These are phyloP conservation scores for Discostella pseudostelligera DNA, from an alignment of 108 stramenopile genomes.

Conservation along the genomic window DNA sequence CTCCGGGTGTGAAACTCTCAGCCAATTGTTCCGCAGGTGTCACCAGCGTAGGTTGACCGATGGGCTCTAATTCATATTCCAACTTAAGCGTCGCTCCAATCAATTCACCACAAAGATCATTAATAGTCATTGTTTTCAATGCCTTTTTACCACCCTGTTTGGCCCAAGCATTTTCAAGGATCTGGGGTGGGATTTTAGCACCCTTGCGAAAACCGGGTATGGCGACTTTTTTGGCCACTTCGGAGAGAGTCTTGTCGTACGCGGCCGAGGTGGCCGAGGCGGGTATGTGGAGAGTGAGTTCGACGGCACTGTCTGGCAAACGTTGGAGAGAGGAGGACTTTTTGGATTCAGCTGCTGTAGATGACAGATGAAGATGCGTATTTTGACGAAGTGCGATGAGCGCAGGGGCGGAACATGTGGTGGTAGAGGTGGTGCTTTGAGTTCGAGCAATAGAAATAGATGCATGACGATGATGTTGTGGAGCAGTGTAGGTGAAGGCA, in stretches of 20 bases:
- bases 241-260: conserved; percentile 74
- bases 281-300: conserved; percentile 65
- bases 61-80: conserved; percentile 80
- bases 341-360: conserved; percentile 12
- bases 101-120: conserved; percentile 52
- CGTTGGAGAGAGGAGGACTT: conserved; percentile 52
- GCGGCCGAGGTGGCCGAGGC: conserved; percentile 72
- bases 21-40: conserved; percentile 60
- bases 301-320: conserved; percentile 71
- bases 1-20: conserved; percentile 49
- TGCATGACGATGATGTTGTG: neutral
- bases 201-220: conserved; percentile 92
- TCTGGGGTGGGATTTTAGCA: conserved; percentile 73
- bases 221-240: conserved; percentile 63
- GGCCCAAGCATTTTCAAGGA: conserved; percentile 76
- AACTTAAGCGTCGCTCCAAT: conserved; percentile 77
- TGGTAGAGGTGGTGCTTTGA: neutral
- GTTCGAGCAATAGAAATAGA: neutral
- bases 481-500: conserved; percentile 19
- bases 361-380: conserved; percentile 12
- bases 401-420: conserved; percentile 1
- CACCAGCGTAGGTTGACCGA: conserved; percentile 68
- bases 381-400: neutral
- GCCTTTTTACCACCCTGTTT: conserved; percentile 67
- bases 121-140: conserved; percentile 68